Base-by-base conservation (phyloP, 2,329 filamentous ascomycete genomes). In the Byssothecium circinans region DNA sequence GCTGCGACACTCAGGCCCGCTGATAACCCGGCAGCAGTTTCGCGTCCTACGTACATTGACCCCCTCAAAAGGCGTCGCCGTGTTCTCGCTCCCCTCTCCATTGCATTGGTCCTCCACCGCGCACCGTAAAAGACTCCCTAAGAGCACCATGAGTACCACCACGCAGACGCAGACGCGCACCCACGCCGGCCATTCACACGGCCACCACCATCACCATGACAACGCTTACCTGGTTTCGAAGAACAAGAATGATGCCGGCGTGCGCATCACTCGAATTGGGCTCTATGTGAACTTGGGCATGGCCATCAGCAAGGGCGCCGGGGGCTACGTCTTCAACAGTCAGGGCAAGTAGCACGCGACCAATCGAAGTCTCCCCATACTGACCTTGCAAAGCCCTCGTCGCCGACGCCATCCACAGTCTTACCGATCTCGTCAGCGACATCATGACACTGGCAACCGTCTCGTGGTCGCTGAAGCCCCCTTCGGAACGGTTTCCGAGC, bases 351-450 rank as follows among this genome's bases (percentile, higher is more conserved):
- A 35, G 22, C 33, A 40, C 43, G 15, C 25, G 18, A 25, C 36
- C 36, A 7, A n/a, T 20, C 20, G 25, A 14, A 15, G 14, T 2
- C 38, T 11, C 10, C 18, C 14, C 37, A 29, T 41, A 36, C 65
- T 69, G 41, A 69, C 53, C n/a, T 12, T 36, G 2, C 33, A 61
- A 65, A 67, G 87, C 89, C 49, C 88, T 96, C 79, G 79, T 91
- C 50, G 91, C 94, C 66, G 94, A 99, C 71, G 94, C 90, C 46
- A 92, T 95, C 76, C 94, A 99, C 75, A 92, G 91, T 63, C 81
- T 97, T 58, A 95, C 92, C 40, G 94, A 99, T 73, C 82, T 99
- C 47, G 90, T 95, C 51, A 96, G 91, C 43, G 94, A 99, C 71
- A 81, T 99, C 60, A 84, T 96, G 70, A 99, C 94, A 1, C 81